Percentiles rank a stretch among this genome's conserved stretches.
These are phyloP conservation scores for Trichaptum fuscoviolaceum DNA, from an alignment of 768 basidiomycete genomes.

Conservation along the genomic window DNA sequence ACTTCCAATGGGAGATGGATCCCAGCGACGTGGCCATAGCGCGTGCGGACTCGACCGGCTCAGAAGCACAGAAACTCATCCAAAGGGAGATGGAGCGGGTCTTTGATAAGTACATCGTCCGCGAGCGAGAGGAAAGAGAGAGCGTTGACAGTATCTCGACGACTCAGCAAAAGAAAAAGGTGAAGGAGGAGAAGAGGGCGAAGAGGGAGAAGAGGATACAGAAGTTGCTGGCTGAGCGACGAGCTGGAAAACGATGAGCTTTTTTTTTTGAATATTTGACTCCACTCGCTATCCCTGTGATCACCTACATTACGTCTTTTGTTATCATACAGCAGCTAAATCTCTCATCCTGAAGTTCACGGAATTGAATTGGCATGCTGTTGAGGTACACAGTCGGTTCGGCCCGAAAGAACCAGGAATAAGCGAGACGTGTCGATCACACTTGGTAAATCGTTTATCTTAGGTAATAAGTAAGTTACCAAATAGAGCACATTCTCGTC, in stretches of 20 bases:
- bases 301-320: no score
- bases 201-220: not conserved
- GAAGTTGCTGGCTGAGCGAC: not conserved
- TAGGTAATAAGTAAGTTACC: not conserved
- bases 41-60: not conserved
- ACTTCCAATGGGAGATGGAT: conserved; percentile 60
- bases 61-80: conserved; percentile 29
- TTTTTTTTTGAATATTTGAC: no score
- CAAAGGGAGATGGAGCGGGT: conserved; percentile 68
- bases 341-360: not conserved
- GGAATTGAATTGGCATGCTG: not conserved
- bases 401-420: not conserved
- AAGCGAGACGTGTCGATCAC: not conserved
- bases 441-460: not conserved
- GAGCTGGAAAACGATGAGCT: not conserved
- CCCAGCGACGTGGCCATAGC: conserved; percentile 16
- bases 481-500: not conserved
- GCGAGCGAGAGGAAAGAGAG: conserved; percentile 42
- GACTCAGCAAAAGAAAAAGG: conserved; percentile 66
- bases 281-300: no score
- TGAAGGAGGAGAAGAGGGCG: conserved; percentile 19
- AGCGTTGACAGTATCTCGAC: conserved; percentile 56
- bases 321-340: not conserved
- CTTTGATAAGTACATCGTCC: conserved; percentile 50
- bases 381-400: not conserved